Conservation (phyloP, 257 asterid genomes). For the Nicotiana knightiana region DNA sequence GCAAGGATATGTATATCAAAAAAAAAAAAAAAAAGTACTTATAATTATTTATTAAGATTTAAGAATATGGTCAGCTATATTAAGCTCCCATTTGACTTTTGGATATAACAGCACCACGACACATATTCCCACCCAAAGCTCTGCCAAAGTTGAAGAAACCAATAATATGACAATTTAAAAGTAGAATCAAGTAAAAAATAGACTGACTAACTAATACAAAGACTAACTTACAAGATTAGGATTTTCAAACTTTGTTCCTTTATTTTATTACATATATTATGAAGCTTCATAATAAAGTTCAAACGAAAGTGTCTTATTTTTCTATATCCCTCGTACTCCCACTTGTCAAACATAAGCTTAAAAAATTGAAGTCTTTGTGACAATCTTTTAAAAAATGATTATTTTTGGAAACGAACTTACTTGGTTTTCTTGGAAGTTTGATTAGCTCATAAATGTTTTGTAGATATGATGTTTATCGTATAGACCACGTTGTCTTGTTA, state of each 20-base stretch:
- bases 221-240: constrained; percentile 39
- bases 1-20: background rate
- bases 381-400: background rate
- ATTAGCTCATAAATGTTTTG: constrained; percentile 21
- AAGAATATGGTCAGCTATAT: constrained; percentile 1
- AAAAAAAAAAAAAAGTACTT: background rate
- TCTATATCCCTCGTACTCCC: background rate
- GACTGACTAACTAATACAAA: constrained; percentile 27
- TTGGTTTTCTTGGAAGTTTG: constrained; percentile 15
- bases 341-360: background rate
- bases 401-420: background rate
- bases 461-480: constrained; percentile 52
- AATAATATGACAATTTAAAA: constrained; percentile 2
- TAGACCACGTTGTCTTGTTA: constrained; percentile 71
- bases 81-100: constrained; percentile 33
- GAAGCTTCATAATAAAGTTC: constrained; percentile 24
- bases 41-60: background rate
- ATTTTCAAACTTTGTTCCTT: constrained; percentile 31
- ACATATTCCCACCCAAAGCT: constrained; percentile 33
- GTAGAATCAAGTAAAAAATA: background rate
- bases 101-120: constrained; percentile 27
- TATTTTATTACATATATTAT: background rate
- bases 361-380: background rate
- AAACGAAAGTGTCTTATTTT: constrained; percentile 9
- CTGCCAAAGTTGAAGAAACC: constrained; percentile 45